Evolutionary conservation across 2,329 filamentous ascomycete species (phyloP).

Genomic region (Colletotrichum tropicale): DNA sequence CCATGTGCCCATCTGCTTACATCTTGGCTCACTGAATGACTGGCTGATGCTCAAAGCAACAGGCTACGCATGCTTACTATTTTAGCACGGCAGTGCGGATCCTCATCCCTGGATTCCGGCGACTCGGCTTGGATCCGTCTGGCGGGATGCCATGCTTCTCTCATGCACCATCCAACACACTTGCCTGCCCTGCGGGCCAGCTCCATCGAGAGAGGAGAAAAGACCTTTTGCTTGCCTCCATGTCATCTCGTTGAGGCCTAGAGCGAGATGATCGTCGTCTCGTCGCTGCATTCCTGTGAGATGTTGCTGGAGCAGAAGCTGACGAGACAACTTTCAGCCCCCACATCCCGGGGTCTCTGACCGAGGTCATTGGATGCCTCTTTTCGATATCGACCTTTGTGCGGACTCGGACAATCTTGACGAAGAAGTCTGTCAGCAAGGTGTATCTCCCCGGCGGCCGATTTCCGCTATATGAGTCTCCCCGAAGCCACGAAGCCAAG

Average conservation of each 20-base stretch:
- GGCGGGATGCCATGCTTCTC: background rate
- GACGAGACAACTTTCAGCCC: background rate
- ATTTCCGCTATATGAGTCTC: background rate
- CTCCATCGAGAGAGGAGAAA: background rate
- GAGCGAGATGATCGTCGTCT: background rate
- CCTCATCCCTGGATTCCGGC: background rate
- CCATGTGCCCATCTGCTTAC: background rate
- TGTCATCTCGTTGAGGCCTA: background rate
- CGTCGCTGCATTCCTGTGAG: background rate
- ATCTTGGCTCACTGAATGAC: background rate
- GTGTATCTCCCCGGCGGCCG: background rate
- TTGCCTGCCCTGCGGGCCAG: background rate
- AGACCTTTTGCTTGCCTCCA: background rate
- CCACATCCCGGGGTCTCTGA: background rate
- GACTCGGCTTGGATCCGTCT: conserved; percentile 3
- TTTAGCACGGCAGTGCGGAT: background rate
- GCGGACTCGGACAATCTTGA: background rate
- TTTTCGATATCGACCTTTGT: background rate
- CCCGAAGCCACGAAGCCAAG: background rate
- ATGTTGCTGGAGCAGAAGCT: background rate
- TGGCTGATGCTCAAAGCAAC: background rate
- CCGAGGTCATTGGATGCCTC: background rate
- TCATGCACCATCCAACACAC: background rate
- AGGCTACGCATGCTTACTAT: background rate
- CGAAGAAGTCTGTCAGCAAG: background rate